These are phyloP conservation scores for Calocera cornea DNA, from an alignment of 768 basidiomycete genomes.

Conservation along the genomic window DNA sequence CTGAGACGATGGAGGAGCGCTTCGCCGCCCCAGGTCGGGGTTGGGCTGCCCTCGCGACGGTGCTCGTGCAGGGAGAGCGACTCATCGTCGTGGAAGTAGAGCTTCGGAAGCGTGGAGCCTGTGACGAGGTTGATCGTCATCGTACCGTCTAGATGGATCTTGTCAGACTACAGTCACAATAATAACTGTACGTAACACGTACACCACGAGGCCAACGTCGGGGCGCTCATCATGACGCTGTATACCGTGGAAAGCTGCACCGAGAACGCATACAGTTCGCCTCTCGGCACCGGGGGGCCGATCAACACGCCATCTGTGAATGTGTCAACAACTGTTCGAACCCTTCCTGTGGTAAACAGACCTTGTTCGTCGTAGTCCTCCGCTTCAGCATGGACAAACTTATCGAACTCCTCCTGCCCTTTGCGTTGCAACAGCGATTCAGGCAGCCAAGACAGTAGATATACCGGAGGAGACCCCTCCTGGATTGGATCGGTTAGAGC, in stretches of 20 bases:
- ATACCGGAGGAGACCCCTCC: constrained; percentile 63
- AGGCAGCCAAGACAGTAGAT: constrained; percentile 88
- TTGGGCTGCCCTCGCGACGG: constrained; percentile 19
- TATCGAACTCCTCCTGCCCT: constrained; percentile 75
- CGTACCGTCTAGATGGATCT: constrained; percentile 50
- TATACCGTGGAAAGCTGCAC: constrained; percentile 81
- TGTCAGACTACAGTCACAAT: constrained; percentile 19
- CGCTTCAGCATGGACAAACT: constrained; percentile 72
- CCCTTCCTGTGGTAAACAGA: constrained; percentile 22
- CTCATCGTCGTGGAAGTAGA: constrained; percentile 96
- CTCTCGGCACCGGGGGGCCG: constrained; percentile 65
- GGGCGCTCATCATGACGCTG: constrained; percentile 73
- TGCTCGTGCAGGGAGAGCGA: constrained; percentile 42
- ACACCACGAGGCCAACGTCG: constrained; percentile 78
- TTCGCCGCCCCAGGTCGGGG: constrained; percentile 74
- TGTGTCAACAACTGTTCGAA: constrained; percentile 7
- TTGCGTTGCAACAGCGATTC: constrained; percentile 71
- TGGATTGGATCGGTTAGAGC: constrained; percentile 21
- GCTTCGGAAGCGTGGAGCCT: constrained; percentile 70
- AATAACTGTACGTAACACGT: constrained; percentile 23
- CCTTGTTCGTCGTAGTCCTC: constrained; percentile 60
- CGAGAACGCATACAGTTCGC: constrained; percentile 93
- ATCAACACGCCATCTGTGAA: constrained; percentile 65
- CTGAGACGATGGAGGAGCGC: constrained; percentile 66
- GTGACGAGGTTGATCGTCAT: constrained; percentile 80